Evolutionary conservation across 2,329 filamentous ascomycete genomes (phyloP).

Genomic region (Pseudogymnoascus sp.): DNA sequence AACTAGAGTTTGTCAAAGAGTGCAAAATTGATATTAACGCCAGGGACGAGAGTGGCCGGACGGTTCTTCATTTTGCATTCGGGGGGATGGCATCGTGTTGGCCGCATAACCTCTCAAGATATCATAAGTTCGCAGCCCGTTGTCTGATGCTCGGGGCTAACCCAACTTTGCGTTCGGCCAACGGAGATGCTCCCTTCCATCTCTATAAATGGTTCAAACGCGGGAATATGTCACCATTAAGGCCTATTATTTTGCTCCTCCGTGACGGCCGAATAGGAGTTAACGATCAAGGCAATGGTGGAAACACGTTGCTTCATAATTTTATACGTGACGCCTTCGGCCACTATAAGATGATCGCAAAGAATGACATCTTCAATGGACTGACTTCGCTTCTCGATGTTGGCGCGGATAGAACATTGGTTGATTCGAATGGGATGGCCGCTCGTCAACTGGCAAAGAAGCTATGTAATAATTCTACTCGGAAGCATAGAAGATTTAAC

Average conservation of each 20-base stretch:
- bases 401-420: neutral
- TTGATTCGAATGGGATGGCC: neutral
- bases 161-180: neutral
- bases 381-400: neutral
- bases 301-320: neutral
- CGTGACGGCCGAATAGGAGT: neutral
- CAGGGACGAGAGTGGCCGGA: neutral
- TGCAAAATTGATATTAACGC: neutral
- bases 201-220: neutral
- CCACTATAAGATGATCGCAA: neutral
- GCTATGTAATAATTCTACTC: neutral
- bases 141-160: neutral
- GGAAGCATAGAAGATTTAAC: neutral
- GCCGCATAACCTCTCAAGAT: neutral
- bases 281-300: neutral
- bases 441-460: neutral
- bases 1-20: neutral
- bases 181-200: neutral
- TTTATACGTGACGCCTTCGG: neutral
- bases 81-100: neutral
- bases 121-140: neutral
- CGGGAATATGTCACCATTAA: neutral
- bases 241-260: neutral
- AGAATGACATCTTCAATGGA: neutral
- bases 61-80: neutral